These are phyloP conservation scores for Thelephora terrestris DNA, from an alignment of 1,284 basidiomycete species.

Conservation along the genomic window DNA sequence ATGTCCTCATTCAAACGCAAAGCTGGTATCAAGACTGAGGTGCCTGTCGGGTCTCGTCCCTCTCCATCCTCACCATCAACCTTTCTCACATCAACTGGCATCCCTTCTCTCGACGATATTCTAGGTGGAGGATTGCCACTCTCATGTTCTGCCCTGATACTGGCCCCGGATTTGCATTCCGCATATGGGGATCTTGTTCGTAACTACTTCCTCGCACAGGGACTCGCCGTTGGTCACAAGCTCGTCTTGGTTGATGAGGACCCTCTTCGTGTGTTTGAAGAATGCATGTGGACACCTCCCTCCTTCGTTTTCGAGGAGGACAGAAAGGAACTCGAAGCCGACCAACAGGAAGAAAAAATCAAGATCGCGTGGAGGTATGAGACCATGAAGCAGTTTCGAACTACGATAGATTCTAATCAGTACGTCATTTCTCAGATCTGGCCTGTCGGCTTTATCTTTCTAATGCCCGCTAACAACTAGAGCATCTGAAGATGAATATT, in stretches of 20 bases:
- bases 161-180: conserved; percentile 77
- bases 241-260: conserved; percentile 60
- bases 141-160: conserved; percentile 62
- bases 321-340: conserved; percentile 20
- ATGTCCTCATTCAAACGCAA: conserved; percentile 88
- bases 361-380: conserved; percentile 97
- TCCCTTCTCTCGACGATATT: conserved; percentile 93
- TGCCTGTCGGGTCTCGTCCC: conserved; percentile 49
- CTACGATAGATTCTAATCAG: conserved; percentile 52
- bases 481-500: conserved; percentile 45
- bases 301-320: conserved; percentile 24
- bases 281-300: conserved; percentile 70
- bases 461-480: conserved; percentile 20
- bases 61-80: conserved; percentile 56
- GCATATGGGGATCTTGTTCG: conserved; percentile 82
- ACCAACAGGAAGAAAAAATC: conserved; percentile 41
- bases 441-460: neutral
- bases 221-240: conserved; percentile 62
- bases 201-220: conserved; percentile 85
- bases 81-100: conserved; percentile 73
- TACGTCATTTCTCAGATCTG: conserved; percentile 34
- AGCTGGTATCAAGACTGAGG: conserved; percentile 29
- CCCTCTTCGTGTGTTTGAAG: conserved; percentile 44
- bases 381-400: conserved; percentile 84
- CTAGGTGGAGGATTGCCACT: conserved; percentile 90